Evolutionary conservation across 2,329 filamentous ascomycete species (phyloP), one percentile per base, ranked within the genome.

Genomic region (Dothistroma septosporum): DNA sequence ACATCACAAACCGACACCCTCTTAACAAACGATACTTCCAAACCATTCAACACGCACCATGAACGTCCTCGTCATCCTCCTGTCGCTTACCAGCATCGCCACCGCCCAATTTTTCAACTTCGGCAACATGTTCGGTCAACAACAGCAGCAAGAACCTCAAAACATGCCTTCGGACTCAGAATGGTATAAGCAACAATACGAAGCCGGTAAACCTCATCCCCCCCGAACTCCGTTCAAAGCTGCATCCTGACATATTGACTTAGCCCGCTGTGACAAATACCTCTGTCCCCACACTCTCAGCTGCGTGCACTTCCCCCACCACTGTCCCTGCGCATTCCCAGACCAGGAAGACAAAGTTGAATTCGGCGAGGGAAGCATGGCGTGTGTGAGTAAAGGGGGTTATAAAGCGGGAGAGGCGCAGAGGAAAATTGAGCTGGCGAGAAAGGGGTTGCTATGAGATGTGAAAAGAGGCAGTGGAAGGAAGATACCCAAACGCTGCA

Each of bases 281-380:
- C 87, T 99, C 58, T 99, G 94, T 74, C 92, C 94, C 1, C 91
- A 91, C 66, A 97, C 94, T 0, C 84, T 99, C 62, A 90, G 92
- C 37, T 99, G 94, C 79, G 94, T 99, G 7, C 88, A 95, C 74
- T 94, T 96, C 78, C 92, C 94, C 1, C 93, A 97, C 75, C 94
- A 99, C 77, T 99, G 94, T 76, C 94, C 94, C 31, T 99, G 94
- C 78, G 83, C 91, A 1, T 96, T 90, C 81, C 75, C 83, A 68
- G 62, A 82, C 78, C 71, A 87, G 78, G 75, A 91, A 77, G 69
- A 87, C 76, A 77, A 90, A 82, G 73, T 86, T 75, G 82, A 91
- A 86, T 75, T 91, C 78, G 85, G 82, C 5, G 88, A 92, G 4
- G 90, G 90, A 0, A 85, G 86, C 67, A 83, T 88, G 46, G 79